Base-by-base conservation (phyloP, 441 rosid genomes). In the Metrosideros polymorpha region DNA sequence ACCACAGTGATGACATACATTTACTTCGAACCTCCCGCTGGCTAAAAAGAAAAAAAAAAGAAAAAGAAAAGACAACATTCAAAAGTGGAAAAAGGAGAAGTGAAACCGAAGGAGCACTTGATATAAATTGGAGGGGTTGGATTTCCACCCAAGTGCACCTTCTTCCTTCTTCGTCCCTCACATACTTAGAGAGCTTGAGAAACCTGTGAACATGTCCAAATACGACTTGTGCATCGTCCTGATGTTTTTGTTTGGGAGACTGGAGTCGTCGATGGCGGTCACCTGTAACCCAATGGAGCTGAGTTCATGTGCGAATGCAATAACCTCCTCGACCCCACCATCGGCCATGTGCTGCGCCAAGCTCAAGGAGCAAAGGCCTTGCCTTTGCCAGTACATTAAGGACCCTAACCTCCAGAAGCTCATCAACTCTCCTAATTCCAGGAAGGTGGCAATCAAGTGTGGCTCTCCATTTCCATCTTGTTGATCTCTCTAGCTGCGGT, bases 321-420 rank as follows among this genome's bases (percentile, higher is more conserved):
- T 89, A 51, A 89, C 57, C 4, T 83, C 89, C 10, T 30, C 88
- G 6, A 53, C 18, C 22, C 87, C 87, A 9, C 94, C 94, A 2
- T 61, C 92, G 0, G 18, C 61, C 55, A 32, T 39, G 3, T 92
- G 94, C 84, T 92, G 94, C 90, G 82, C 83, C 87, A 91, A 88
- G 85, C 42, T 91, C 85, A 91, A 85, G 89, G 91, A 91, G 79
- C 93, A 93, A 71, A 85, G 83, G 54, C 86, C 90, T 25, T 93
- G 95, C 86, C 89, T 93, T 53, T 93, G 95, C 86, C 84, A 83
- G 27, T 92, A 92, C 83, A 51, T 89, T 8, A 86, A 88, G 61
- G 18, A 92, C 55, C 93, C 94, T 0, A 29, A 77, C 84, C 86
- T 91, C 14, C 84, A 83, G 50, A 86, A 84, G 85, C 86, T 85